Conservation (phyloP, 371 early-diverging fungal species). For the Parasitella parasitica region DNA sequence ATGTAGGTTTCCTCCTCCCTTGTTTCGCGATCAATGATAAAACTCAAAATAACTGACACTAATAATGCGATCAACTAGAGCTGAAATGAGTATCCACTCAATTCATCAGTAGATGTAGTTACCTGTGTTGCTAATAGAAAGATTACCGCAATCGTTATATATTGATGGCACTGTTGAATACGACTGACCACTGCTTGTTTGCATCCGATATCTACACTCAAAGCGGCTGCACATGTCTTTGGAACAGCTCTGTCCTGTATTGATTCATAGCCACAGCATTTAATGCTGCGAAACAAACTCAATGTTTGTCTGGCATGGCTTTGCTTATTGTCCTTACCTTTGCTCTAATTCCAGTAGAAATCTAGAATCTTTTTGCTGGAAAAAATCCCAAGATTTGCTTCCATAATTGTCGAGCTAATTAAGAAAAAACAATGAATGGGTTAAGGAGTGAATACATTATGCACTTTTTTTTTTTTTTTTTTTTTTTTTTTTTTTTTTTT, state of each 20-base stretch:
- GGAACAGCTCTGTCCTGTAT: slow-evolving; percentile 22
- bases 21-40: slow-evolving; percentile 21
- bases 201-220: slow-evolving; percentile 16
- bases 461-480: neutral
- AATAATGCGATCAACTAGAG: slow-evolving; percentile 16
- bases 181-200: slow-evolving; percentile 6
- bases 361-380: slow-evolving; percentile 23
- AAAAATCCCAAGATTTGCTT: slow-evolving; percentile 33
- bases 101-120: neutral
- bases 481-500: neutral
- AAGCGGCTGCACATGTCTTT: slow-evolving; percentile 5
- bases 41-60: slow-evolving; percentile 13
- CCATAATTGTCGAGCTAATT: slow-evolving; percentile 28
- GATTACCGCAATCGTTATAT: slow-evolving; percentile 11
- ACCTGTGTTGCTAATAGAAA: slow-evolving; percentile 14
- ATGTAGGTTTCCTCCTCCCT: slow-evolving; percentile 30
- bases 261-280: slow-evolving; percentile 31
- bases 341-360: slow-evolving; percentile 29
- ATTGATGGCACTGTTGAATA: slow-evolving; percentile 17
- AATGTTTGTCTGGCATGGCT: neutral
- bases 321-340: slow-evolving; percentile 26
- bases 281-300: slow-evolving; percentile 10
- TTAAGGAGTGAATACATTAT: neutral
- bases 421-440: neutral
- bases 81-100: neutral